These are phyloP conservation scores for Coccomyxa sp. DNA, from an alignment of 139 green algal genomes.

Conservation along the genomic window DNA sequence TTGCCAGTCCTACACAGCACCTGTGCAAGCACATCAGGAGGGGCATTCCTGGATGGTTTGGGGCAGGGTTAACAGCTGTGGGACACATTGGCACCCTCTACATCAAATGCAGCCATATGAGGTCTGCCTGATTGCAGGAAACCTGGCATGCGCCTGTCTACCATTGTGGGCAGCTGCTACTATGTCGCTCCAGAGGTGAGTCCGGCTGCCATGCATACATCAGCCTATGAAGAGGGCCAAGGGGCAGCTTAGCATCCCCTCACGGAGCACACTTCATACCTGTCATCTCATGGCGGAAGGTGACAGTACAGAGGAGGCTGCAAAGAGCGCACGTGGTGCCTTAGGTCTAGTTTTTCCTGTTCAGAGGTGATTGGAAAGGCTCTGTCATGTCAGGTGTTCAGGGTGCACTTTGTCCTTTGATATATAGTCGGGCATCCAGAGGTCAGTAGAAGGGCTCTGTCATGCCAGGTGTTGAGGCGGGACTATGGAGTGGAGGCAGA, in stretches of 20 bases:
- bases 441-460: no score
- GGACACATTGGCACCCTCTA: no score
- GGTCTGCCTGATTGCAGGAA: neutral
- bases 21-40: neutral
- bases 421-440: no score
- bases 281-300: no score
- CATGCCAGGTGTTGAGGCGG: constrained; percentile 38
- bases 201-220: neutral
- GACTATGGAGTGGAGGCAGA: constrained; percentile 63
- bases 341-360: no score
- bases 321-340: no score
- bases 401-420: no score
- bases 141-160: neutral
- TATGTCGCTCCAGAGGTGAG: constrained; percentile 76
- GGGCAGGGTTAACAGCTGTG: no score
- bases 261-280: no score
- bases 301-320: no score
- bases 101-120: neutral
- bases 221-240: neutral
- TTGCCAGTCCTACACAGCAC: neutral
- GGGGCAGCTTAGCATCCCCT: neutral
- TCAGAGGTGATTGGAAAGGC: neutral
- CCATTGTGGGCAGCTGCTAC: constrained; percentile 59
- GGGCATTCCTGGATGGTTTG: neutral
- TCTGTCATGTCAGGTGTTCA: no score